Percentiles rank a stretch among this genome's conserved stretches.
Evolutionary conservation across 1,139 yeast species (phyloP).

Genomic region (Taiozyma sp.): DNA sequence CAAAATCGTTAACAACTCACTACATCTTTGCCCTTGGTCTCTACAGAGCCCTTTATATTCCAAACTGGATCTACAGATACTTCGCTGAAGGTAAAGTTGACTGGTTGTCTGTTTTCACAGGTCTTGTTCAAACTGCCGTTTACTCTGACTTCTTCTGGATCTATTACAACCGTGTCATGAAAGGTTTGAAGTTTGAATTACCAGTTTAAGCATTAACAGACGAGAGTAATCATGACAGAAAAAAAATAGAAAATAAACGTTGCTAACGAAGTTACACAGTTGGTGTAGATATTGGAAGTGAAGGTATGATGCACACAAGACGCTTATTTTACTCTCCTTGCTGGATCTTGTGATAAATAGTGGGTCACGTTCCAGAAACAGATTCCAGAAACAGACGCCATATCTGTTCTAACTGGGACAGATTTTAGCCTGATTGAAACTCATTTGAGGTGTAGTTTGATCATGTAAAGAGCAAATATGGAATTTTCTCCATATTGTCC

Average conservation of each 20-base stretch:
- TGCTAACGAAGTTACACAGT: neutral
- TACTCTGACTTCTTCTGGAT: slow-evolving; percentile 95
- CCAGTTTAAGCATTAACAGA: slow-evolving; percentile 33
- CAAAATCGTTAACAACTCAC: slow-evolving; percentile 82
- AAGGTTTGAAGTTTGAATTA: slow-evolving; percentile 74
- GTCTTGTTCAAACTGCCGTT: slow-evolving; percentile 75
- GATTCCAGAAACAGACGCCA: too few relatives aligned
- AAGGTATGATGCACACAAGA: too few relatives aligned
- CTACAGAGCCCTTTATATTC: slow-evolving; percentile 83
- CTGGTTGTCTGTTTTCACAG: slow-evolving; percentile 68
- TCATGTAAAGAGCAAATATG: too few relatives aligned
- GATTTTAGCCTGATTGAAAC: too few relatives aligned
- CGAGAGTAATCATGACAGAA: too few relatives aligned
- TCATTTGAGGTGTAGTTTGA: too few relatives aligned
- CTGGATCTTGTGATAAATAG: too few relatives aligned
- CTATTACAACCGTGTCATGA: slow-evolving; percentile 78
- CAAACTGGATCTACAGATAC: slow-evolving; percentile 93
- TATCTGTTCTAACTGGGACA: too few relatives aligned
- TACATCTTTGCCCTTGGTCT: slow-evolving; percentile 90
- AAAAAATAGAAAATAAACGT: neutral
- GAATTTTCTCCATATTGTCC: too few relatives aligned
- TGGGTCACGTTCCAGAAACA: too few relatives aligned
- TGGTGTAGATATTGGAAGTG: too few relatives aligned
- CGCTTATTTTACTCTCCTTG: too few relatives aligned
- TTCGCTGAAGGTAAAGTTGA: slow-evolving; percentile 63